Base-by-base conservation (phyloP, 768 basidiomycete species). In the Lactarius sp. region DNA sequence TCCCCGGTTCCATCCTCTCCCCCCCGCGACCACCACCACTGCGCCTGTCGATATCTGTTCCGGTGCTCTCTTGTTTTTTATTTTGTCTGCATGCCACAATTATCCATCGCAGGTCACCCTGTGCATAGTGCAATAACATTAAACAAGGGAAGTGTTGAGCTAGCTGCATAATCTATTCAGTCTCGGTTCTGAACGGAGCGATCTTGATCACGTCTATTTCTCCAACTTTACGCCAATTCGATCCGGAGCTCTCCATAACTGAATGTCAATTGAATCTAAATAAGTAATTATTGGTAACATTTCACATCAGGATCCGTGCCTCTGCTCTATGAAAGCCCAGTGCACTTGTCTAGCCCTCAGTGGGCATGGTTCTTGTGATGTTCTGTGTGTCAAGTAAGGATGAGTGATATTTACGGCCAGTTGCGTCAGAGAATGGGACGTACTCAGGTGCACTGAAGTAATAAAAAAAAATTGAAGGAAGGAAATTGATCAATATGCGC, bases 321-420 rank as follows among this genome's bases (percentile, higher is more conserved):
- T 63, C 39, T 44, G 16, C 39, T 59, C 62, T 60, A 64, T 44
- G 54, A 50, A 47, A 18, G 18, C 52, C 47, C 52, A 44, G 51
- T 27, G 47, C 46, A 47, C 12, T 39, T 18, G 46, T 44, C 55
- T 42, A 42, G 22, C 14, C 37, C 60, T 75, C 78, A 93, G 77
- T 93, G 92, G n/a, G 86, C 77, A 74, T 90, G 86, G 79, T 93
- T 91, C 83, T 93, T 92, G 84, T 92, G 89, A 77, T 92, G 88
- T 75, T 92, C 91, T 92, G 71, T n/a, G 18, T 8, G 14, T 50
- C 61, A 56, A 51, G 63, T 64, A 42, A 52, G 65, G 46, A 56
- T 51, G 13, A 59, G 55, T 46, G 31, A 61, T 36, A 59, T 34
- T 13, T 50, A 63, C 77, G 63, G 78, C 74, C 49, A 69, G 57